phyloP scores from a whole-genome alignment of 208 protist genomes.

The Trypanosoma rangeli region DNA sequence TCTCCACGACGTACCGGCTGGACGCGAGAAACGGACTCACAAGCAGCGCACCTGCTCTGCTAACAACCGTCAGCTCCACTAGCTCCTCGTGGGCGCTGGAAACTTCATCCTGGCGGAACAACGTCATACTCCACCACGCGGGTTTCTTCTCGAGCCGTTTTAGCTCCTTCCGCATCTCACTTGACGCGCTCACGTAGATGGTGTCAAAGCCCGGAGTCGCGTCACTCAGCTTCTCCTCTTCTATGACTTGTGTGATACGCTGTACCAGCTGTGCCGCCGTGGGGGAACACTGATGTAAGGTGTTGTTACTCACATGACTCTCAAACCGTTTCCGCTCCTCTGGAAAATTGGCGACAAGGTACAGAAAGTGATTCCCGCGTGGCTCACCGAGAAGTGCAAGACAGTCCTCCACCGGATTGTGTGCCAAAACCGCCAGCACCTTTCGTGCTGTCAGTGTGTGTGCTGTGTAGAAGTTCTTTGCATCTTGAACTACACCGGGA shows the following conservation, averaged over 20 bases:
- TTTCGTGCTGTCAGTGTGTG: conserved; percentile 9
- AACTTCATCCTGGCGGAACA: conserved; percentile 22
- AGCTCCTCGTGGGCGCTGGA: conserved; percentile 34
- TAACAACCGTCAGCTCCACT: conserved; percentile 43
- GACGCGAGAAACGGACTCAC: conserved; percentile 39
- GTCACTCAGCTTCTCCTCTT: conserved; percentile 6
- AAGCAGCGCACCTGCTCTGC: conserved; percentile 33
- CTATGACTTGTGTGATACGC: conserved; percentile 30
- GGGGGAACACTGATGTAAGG: conserved; percentile 36
- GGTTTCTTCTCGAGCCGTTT: conserved; percentile 23
- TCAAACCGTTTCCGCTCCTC: conserved; percentile 22
- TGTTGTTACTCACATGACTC: conserved; percentile 24
- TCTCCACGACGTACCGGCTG: conserved; percentile 50
- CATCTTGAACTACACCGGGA: conserved; percentile 27
- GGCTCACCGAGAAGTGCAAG: conserved; percentile 8
- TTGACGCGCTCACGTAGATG: conserved; percentile 40
- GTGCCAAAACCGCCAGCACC: conserved; percentile 37
- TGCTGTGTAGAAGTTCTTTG: conserved; percentile 28
- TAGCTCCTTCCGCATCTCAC: conserved; percentile 29
- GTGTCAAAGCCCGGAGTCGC: conserved; percentile 14
- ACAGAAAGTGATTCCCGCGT: conserved; percentile 54
- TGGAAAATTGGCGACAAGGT: conserved; percentile 41
- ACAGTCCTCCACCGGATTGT: conserved; percentile 30
- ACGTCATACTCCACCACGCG: conserved; percentile 19
- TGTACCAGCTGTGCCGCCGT: conserved; percentile 25